Evolutionary conservation across 768 basidiomycete species (phyloP).

Genomic region (Mycena polygramma): DNA sequence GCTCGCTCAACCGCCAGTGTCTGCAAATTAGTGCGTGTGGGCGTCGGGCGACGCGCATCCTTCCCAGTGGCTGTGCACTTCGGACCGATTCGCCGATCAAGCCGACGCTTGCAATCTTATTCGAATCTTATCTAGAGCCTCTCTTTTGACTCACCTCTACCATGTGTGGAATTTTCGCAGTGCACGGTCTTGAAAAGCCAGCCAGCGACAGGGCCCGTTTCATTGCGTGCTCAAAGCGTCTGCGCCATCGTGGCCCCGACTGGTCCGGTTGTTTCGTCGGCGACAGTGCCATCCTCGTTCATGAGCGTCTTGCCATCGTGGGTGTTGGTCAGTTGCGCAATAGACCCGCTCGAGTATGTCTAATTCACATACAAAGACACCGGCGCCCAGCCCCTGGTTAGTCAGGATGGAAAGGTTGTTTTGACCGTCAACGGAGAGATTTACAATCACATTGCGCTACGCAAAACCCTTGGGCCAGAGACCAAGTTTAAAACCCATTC

Average conservation of each 20-base stretch:
- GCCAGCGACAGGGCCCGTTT: constrained; percentile 75
- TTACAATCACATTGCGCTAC: constrained; percentile 93
- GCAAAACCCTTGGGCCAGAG: constrained; percentile 70
- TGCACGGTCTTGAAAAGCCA: constrained; percentile 84
- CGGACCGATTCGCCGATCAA: constrained; percentile 12
- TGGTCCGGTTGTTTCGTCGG: constrained; percentile 98
- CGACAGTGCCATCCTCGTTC: constrained; percentile 84
- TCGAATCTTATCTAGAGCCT: constrained; percentile 26
- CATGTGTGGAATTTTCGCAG: constrained; percentile 96
- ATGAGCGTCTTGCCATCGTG: constrained; percentile 97
- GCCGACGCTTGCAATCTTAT: neutral
- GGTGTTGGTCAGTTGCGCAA: constrained; percentile 83
- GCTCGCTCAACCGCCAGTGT: too few relatives aligned
- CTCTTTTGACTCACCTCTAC: constrained; percentile 34
- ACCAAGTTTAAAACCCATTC: constrained; percentile 96
- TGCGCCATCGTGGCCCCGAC: constrained; percentile 96
- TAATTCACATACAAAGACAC: constrained; percentile 70
- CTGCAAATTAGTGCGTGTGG: too few relatives aligned
- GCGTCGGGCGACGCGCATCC: too few relatives aligned
- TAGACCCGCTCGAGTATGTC: neutral
- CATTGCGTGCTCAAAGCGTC: constrained; percentile 89
- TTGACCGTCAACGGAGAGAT: constrained; percentile 99
- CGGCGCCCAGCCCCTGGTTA: constrained; percentile 94
- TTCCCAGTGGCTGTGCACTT: neutral
- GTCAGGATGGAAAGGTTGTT: constrained; percentile 84